Conservation (phyloP, 495 filamentous ascomycete species). For the Xylaria curta region DNA sequence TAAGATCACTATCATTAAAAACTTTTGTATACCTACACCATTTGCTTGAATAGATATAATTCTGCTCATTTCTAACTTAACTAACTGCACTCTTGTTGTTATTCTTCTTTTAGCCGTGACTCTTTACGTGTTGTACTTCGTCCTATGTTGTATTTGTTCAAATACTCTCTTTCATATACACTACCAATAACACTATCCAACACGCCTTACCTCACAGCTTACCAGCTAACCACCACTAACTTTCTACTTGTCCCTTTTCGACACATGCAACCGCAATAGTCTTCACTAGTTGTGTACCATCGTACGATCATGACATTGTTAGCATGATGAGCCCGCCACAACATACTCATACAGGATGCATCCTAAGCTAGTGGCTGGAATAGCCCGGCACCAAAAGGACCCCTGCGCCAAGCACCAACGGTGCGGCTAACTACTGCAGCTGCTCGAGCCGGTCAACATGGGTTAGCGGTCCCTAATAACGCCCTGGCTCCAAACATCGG, state of each 20-base stretch:
- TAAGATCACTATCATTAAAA: neutral
- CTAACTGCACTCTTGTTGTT: neutral
- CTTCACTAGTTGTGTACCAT: constrained; percentile 2
- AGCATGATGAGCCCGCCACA: constrained; percentile 12
- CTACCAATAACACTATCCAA: neutral
- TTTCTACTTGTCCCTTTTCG: neutral
- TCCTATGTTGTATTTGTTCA: no score
- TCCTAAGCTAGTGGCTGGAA: constrained; percentile 1
- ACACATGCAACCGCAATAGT: neutral
- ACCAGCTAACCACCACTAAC: constrained; percentile 10
- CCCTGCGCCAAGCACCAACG: constrained; percentile 20
- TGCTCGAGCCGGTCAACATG: constrained; percentile 12
- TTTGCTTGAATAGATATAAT: neutral
- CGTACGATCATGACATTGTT: constrained; percentile 21
- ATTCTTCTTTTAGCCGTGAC: neutral
- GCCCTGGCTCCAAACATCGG: neutral
- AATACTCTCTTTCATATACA: no score
- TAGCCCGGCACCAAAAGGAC: neutral
- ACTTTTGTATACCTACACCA: neutral
- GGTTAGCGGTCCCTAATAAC: neutral
- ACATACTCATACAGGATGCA: constrained; percentile 2
- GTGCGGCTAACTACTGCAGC: constrained; percentile 15
- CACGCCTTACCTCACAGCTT: constrained; percentile 1
- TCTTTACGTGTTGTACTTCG: neutral
- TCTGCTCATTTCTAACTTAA: neutral